Percentiles rank a stretch among this genome's conserved stretches.
Evolutionary conservation across 1,139 yeast genomes (phyloP).

Genomic region (Waltiozyma sp.): DNA sequence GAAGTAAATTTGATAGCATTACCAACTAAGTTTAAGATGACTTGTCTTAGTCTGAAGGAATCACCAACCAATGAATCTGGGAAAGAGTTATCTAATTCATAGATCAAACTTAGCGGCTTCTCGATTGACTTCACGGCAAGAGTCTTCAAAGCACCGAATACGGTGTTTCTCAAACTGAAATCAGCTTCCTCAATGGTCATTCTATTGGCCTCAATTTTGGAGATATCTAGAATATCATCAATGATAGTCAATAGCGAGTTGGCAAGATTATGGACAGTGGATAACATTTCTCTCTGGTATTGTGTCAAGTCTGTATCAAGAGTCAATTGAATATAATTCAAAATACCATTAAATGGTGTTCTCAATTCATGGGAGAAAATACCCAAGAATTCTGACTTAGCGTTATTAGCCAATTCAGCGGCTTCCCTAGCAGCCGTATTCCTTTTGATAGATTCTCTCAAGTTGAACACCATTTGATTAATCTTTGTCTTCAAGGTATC

Average conservation of each 20-base stretch:
- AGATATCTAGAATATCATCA: slow-evolving; percentile 83
- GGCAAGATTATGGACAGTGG: slow-evolving; percentile 80
- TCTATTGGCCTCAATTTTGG: slow-evolving; percentile 86
- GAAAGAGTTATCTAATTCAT: slow-evolving; percentile 77
- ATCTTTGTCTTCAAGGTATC: slow-evolving; percentile 84
- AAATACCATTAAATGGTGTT: slow-evolving; percentile 87
- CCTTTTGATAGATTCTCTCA: slow-evolving; percentile 82
- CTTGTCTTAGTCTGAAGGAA: slow-evolving; percentile 79
- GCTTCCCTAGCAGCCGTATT: slow-evolving; percentile 92
- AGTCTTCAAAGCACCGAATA: slow-evolving; percentile 81
- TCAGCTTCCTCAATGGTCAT: slow-evolving; percentile 90
- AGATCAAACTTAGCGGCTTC: slow-evolving; percentile 67
- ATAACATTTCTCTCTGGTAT: slow-evolving; percentile 83
- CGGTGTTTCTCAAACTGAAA: slow-evolving; percentile 76
- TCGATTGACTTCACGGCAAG: slow-evolving; percentile 85
- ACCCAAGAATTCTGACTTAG: slow-evolving; percentile 86
- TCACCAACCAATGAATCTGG: slow-evolving; percentile 84
- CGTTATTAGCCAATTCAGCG: slow-evolving; percentile 80
- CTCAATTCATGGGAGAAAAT: slow-evolving; percentile 88
- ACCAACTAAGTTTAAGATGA: slow-evolving; percentile 74
- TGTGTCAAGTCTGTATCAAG: slow-evolving; percentile 81
- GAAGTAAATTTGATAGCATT: slow-evolving; percentile 85
- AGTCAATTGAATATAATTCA: slow-evolving; percentile 86
- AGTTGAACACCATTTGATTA: slow-evolving; percentile 82
- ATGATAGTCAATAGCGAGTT: slow-evolving; percentile 77